Percentiles rank a stretch among this genome's conserved stretches.
phyloP scores from a whole-genome alignment of 2,329 filamentous ascomycete species.

The Hymenotorrendiella dingleyae region DNA sequence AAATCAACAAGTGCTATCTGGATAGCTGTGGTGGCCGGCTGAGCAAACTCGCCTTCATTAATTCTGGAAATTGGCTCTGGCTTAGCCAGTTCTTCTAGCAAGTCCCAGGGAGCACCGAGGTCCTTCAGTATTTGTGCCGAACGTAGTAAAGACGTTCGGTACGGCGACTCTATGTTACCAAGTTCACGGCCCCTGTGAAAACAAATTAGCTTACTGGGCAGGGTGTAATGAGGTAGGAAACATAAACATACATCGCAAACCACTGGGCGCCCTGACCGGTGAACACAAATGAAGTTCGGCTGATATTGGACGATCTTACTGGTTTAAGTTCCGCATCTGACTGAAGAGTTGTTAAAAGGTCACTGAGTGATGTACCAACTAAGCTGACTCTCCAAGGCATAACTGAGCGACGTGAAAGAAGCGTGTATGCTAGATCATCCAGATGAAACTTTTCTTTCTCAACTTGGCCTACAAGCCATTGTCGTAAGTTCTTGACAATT shows the following conservation, averaged over 20 bases:
- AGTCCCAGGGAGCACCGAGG: slow-evolving; percentile 1
- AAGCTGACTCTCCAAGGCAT: slow-evolving; percentile 10
- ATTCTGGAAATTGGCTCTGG: slow-evolving; percentile 32
- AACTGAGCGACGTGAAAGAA: slow-evolving; percentile 9
- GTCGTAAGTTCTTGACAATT: not conserved
- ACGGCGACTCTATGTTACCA: not conserved
- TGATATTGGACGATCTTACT: not conserved
- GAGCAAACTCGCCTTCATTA: slow-evolving; percentile 35
- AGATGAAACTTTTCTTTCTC: not conserved
- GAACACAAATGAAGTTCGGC: slow-evolving; percentile 8
- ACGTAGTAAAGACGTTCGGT: not conserved
- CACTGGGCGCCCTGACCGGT: slow-evolving; percentile 19
- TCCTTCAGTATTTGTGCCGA: not conserved
- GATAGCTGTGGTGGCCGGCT: slow-evolving; percentile 41
- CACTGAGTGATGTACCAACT: not conserved
- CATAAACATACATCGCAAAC: slow-evolving; percentile 14
- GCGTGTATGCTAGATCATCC: slow-evolving; percentile 12
- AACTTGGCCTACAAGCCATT: not conserved
- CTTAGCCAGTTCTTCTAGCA: slow-evolving; percentile 14
- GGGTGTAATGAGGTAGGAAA: too few species aligned
- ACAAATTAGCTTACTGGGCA: too few species aligned
- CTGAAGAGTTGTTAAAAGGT: not conserved
- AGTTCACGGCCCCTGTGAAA: slow-evolving; percentile 8
- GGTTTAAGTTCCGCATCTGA: not conserved
- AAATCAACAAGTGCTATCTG: slow-evolving; percentile 42